Base-by-base conservation (phyloP, 2,329 filamentous ascomycete genomes). In the Neofusicoccum laricinum region DNA sequence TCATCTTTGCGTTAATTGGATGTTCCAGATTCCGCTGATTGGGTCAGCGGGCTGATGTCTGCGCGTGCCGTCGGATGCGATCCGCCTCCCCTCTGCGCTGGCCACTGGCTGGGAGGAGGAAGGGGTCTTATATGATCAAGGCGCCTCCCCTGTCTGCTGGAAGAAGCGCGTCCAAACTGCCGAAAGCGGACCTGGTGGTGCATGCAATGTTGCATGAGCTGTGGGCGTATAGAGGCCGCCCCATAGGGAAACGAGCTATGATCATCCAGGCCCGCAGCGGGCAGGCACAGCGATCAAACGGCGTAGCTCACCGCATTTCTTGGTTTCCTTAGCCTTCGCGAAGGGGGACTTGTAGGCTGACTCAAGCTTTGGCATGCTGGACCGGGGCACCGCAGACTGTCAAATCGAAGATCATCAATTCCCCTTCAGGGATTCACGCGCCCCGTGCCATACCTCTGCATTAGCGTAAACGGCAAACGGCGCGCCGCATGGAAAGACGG, bases 361-460 rank as follows among this genome's bases (percentile, higher is more conserved):
- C 45, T 59, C 63, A 43, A 64, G 63, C 63, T 50, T 43, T 59
- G 43, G 12, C 8, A 58, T 49, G 51, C 32, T 34, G 43, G 40
- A 50, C 43, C 38, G 62, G 62, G 62, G 53, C 41, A 38, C 34
- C 41, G 43, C 53, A 41, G 43, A 17, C 36, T 59, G 63, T 51
- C 61, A 53, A 53, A 64, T 64, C 61, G 61, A 55, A 64, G 61
- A 64, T 64, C 63, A 32, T 43, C 61, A 50, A 30, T 61, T 59
- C 17, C 45, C 38, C 40, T 38, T 64, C 61, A 40, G 50, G 61
- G 49, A 64, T 57, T 64, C 40, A 48, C 21, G 50, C 53, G 45
- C 63, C 45, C 51, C 63, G 53, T 64, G 63, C 63, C 63, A 64
- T 64, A 15, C n/a, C 25, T 64, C 25, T 64, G 63, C 63, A 64